phyloP scores from a whole-genome alignment of 768 basidiomycete genomes.

The Boletus sensibilis region DNA sequence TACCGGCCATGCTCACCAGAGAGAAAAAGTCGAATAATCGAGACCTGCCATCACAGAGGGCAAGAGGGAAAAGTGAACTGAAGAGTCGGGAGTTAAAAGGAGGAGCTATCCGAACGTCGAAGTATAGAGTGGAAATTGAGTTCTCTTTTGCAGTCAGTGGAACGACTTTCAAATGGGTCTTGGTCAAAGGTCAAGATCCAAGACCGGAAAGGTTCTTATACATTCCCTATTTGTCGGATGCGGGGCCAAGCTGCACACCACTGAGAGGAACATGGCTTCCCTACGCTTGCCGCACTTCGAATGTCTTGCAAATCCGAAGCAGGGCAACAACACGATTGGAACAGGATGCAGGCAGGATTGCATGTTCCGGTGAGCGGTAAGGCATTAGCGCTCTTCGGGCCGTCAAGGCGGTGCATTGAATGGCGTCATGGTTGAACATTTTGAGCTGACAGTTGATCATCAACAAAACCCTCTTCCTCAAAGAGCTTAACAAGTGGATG shows the following conservation, averaged over 20 bases:
- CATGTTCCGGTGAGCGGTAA: conserved; percentile 32
- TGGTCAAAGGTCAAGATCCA: conserved; percentile 27
- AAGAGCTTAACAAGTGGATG: conserved; percentile 30
- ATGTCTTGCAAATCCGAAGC: conserved; percentile 34
- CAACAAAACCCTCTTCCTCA: conserved; percentile 30
- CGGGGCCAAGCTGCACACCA: conserved; percentile 22
- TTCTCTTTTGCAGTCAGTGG: conserved; percentile 20
- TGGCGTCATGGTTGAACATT: conserved; percentile 26
- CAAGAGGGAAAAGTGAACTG: neutral
- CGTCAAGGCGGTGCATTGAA: conserved; percentile 26
- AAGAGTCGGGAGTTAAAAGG: conserved; percentile 8
- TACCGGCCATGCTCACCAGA: conserved; percentile 16
- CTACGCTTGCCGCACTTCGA: conserved; percentile 28
- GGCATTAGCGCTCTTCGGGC: conserved; percentile 24
- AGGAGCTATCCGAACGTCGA: conserved; percentile 5
- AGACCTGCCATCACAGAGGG: conserved; percentile 21
- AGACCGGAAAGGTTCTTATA: conserved; percentile 30
- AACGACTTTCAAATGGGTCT: conserved; percentile 24
- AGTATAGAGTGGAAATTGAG: conserved; percentile 15
- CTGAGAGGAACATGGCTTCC: conserved; percentile 28
- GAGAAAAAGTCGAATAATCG: conserved; percentile 30
- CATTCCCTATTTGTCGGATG: conserved; percentile 22
- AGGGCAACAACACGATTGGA: conserved; percentile 32
- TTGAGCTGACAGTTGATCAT: conserved; percentile 28
- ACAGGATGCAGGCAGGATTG: conserved; percentile 31